Conservation (phyloP, 208 protist genomes). For the Trichomonas tenax region DNA sequence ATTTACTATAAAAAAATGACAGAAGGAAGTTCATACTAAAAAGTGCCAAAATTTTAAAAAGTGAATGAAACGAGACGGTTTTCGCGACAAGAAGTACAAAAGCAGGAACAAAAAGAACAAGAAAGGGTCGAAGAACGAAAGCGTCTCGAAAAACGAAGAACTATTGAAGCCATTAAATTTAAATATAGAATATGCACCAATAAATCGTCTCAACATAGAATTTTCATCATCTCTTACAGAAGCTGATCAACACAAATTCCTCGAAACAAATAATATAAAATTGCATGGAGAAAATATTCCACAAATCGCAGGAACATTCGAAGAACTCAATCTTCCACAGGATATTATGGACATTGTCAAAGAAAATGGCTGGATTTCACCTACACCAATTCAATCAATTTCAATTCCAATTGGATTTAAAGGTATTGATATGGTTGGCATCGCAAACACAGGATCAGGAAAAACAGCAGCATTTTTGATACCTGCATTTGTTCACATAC, state of each 20-base stretch:
- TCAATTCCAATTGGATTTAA: slow-evolving; percentile 32
- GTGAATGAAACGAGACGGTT: too few relatives aligned
- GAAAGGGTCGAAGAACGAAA: background rate
- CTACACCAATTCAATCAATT: slow-evolving; percentile 37
- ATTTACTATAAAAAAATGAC: background rate
- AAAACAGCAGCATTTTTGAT: slow-evolving; percentile 69
- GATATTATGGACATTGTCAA: background rate
- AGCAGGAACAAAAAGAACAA: background rate
- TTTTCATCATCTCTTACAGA: background rate
- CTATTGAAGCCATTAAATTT: background rate
- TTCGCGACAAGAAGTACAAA: too few relatives aligned
- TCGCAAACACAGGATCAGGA: slow-evolving; percentile 60
- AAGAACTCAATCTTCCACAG: background rate
- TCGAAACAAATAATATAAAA: background rate
- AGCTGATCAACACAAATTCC: background rate
- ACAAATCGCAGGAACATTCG: background rate
- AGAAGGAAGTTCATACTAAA: background rate
- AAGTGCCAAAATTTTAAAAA: too few relatives aligned
- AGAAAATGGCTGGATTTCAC: background rate
- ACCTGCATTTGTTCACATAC: slow-evolving; percentile 55
- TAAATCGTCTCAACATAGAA: background rate
- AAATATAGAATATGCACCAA: background rate
- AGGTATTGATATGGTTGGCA: slow-evolving; percentile 38
- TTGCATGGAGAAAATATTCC: slow-evolving; percentile 1
- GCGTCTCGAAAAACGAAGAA: background rate